A percentile compares a stretch with the other conserved stretches of the same genome.
phyloP scores from a whole-genome alignment of 2,329 filamentous ascomycete species.

The Penicillium sclerotiorum region DNA sequence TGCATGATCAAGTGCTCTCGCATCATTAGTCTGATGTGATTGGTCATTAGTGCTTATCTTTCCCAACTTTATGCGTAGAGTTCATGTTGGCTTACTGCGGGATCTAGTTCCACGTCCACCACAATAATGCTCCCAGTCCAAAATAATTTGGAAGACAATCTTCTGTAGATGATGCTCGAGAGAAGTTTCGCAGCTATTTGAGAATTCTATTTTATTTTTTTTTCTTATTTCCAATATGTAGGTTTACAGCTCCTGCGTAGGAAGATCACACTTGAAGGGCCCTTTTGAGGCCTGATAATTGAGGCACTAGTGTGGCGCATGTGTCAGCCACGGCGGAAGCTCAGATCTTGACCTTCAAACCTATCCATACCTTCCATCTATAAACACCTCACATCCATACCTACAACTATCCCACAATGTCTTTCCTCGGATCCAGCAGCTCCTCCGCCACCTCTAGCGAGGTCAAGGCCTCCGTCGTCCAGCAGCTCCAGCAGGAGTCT shows the following conservation, averaged over 20 bases:
- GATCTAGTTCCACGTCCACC: no score
- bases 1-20: slow-evolving; percentile 2
- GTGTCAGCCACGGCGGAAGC: slow-evolving; percentile 1
- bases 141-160: no score
- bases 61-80: no score
- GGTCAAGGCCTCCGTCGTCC: slow-evolving; percentile 60
- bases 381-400: slow-evolving; percentile 1
- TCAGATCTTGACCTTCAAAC: slow-evolving; percentile 2
- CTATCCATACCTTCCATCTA: background rate
- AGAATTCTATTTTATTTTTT: no score
- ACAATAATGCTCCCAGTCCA: no score
- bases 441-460: slow-evolving; percentile 32
- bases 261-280: no score
- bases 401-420: slow-evolving; percentile 33
- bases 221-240: no score
- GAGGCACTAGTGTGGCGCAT: background rate
- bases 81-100: no score
- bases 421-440: slow-evolving; percentile 39
- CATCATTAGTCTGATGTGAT: background rate
- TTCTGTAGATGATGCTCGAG: no score
- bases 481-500: slow-evolving; percentile 65
- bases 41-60: background rate
- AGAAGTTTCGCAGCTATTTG: no score
- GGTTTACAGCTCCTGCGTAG: no score
- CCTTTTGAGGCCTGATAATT: background rate